phyloP scores from a whole-genome alignment of 192 early-diverging fungal genomes.

The Coemansia sp. region DNA sequence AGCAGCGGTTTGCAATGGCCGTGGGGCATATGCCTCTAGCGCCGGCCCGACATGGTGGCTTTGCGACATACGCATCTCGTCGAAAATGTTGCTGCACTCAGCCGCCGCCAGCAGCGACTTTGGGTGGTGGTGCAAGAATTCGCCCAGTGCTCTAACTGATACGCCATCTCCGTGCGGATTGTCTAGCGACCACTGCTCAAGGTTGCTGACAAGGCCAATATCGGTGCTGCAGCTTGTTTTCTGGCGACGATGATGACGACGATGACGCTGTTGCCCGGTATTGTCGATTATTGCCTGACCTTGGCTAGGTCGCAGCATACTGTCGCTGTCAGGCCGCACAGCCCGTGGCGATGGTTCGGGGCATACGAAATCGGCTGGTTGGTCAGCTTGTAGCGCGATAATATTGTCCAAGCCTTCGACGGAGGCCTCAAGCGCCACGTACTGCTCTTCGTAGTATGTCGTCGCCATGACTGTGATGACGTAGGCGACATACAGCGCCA shows the following conservation, averaged over 20 bases:
- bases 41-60: background rate
- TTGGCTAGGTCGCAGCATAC: background rate
- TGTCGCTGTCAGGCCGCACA: background rate
- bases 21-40: background rate
- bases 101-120: conserved; percentile 52
- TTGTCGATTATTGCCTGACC: background rate
- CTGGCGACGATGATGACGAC: background rate
- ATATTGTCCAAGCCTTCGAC: background rate
- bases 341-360: background rate
- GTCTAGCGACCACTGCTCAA: conserved; percentile 24
- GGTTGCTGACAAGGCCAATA: background rate
- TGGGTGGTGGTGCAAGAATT: conserved; percentile 41
- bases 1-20: background rate
- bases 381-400: background rate
- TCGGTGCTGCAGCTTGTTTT: background rate
- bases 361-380: background rate
- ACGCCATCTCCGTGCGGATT: conserved; percentile 8
- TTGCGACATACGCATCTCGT: conserved; percentile 12
- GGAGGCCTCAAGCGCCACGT: conserved; percentile 8
- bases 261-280: background rate
- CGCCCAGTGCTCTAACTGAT: conserved; percentile 35
- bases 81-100: conserved; percentile 45
- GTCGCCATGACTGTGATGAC: conserved; percentile 48
- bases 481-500: conserved; percentile 48
- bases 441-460: conserved; percentile 47